Evolutionary conservation across 495 filamentous ascomycete genomes (phyloP).

Genomic region (Annulohypoxylon bovei): DNA sequence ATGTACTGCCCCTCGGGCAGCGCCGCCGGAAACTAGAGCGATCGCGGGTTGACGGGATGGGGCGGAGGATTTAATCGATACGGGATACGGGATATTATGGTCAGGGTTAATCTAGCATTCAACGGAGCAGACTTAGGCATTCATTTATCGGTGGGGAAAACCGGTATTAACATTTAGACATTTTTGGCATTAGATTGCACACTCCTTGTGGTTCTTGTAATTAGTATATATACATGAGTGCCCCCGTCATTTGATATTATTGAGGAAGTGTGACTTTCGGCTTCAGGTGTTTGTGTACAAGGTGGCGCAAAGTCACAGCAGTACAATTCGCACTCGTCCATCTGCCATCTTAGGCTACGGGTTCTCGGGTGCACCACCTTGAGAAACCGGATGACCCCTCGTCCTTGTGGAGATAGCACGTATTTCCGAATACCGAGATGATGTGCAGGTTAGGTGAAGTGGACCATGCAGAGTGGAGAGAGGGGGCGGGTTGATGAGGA

Average conservation of each 20-base stretch:
- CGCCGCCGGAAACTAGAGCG: background rate
- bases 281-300: background rate
- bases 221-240: background rate
- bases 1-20: slow-evolving; percentile 17
- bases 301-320: background rate
- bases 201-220: background rate
- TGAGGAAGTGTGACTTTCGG: background rate
- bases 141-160: slow-evolving; percentile 5
- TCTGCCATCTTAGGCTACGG: background rate
- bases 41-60: background rate
- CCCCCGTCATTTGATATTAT: background rate
- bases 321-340: background rate
- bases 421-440: slow-evolving; percentile 1
- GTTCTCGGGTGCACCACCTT: background rate
- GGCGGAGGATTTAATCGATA: background rate
- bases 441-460: no score
- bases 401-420: background rate
- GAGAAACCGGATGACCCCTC: background rate
- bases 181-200: background rate
- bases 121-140: background rate
- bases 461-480: no score
- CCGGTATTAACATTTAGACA: background rate
- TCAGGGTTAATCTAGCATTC: background rate
- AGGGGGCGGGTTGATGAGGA: no score
- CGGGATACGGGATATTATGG: background rate